Evolutionary conservation across 2,329 filamentous ascomycete genomes (phyloP), one percentile per base, ranked within the genome.

Genomic region (Purpureocillium takamizusanense): DNA sequence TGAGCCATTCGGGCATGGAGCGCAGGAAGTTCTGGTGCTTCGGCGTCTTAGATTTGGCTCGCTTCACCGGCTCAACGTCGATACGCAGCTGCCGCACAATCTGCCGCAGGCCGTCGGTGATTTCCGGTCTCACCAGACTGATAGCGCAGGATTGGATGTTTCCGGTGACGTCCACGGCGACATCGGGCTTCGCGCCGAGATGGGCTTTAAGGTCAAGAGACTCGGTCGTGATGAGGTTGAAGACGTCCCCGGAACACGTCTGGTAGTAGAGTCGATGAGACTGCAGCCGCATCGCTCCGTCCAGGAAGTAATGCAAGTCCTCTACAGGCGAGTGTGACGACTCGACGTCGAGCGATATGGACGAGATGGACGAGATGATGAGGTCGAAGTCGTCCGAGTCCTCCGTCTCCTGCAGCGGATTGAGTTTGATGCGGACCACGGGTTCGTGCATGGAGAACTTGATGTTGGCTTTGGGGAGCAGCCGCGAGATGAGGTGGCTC

Each of bases 371-470:
- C 1, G 87, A 95, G 35, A 98, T 95, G 33, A 98, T 83, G 23
- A 98, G 72, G 54, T 98, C 92, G 49, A 92, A 97, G 47, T 97
- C 89, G 43, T 88, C 86, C 1, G 78, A 72, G 18, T 80, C 75
- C 31, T 71, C 65, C 2, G 66, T 66, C 39, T 73, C 71, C 43
- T 83, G 76, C 45, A 92, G 77, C 0, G 90, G 81, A 5, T 89
- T 89, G 4, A 98, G 68, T 7, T 89, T 80, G 46, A 98, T 89
- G 49, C 94, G 81, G 45, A 97, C 59, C 13, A 98, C 94, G 1
- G 92, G 92, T 56, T 98, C 92, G 53, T 98, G 92, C 62, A 98
- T 84, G 0, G 92, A 95, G 31, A 97, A 80, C 55, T 97, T 98
- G 59, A 97, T 83, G 52, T 76, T 94, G 1, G 90, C 85, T 63